Percentiles rank a stretch among this genome's conserved stretches.
These are phyloP conservation scores for Fusarium palustre DNA, from an alignment of 2,329 filamentous ascomycete species.

Conservation along the genomic window DNA sequence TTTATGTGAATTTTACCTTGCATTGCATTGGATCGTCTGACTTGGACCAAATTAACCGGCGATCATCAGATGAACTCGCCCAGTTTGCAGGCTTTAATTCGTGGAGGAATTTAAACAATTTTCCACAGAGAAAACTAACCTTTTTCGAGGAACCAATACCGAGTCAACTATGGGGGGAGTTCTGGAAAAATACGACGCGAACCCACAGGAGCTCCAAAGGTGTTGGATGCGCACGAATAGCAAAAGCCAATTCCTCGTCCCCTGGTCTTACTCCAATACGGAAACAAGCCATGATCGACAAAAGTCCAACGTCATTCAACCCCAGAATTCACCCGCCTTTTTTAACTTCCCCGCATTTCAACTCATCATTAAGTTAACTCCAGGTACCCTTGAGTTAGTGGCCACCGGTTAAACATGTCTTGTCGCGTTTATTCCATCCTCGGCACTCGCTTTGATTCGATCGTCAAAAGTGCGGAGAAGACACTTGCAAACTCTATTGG, in stretches of 20 bases:
- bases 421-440: neutral
- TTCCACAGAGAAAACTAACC: constrained; percentile 2
- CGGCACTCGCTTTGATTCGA: constrained; percentile 22
- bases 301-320: constrained; percentile 25
- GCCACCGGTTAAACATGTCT: constrained; percentile 20
- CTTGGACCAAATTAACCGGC: constrained; percentile 6
- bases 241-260: neutral
- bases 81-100: neutral
- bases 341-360: constrained; percentile 22
- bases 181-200: constrained; percentile 13
- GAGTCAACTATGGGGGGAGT: constrained; percentile 20
- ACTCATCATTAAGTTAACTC: neutral
- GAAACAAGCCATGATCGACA: constrained; percentile 26
- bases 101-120: constrained; percentile 27
- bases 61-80: constrained; percentile 4
- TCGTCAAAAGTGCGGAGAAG: constrained; percentile 35
- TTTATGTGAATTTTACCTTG: neutral
- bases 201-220: constrained; percentile 18
- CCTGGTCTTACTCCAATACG: constrained; percentile 16
- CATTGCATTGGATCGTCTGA: neutral
- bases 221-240: constrained; percentile 34
- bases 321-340: constrained; percentile 30
- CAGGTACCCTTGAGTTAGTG: neutral
- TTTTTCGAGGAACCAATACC: constrained; percentile 8
- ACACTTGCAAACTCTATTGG: constrained; percentile 13